phyloP scores from a whole-genome alignment of 2,329 filamentous ascomycete genomes.

The Colletotrichum cereale region DNA sequence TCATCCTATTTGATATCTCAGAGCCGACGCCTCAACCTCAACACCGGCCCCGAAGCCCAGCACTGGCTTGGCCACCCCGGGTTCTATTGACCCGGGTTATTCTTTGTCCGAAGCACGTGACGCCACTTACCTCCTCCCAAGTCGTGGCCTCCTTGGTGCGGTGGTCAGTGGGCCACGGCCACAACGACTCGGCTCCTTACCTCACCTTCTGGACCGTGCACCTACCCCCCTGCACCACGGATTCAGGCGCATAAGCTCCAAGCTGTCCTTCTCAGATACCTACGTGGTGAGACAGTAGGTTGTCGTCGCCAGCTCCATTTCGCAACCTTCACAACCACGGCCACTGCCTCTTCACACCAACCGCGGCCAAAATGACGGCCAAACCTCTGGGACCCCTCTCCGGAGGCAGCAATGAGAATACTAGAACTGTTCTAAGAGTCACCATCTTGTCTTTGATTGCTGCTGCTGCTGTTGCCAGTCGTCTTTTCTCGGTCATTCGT shows the following conservation, averaged over 20 bases:
- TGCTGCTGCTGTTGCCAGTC: constrained; percentile 89
- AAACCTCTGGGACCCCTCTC: constrained; percentile 69
- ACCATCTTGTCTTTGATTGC: constrained; percentile 94
- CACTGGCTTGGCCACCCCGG: constrained; percentile 6
- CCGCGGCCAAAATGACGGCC: constrained; percentile 59
- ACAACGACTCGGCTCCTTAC: constrained; percentile 21
- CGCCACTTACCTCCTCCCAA: background rate
- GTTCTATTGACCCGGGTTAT: constrained; percentile 1
- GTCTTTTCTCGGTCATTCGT: constrained; percentile 98
- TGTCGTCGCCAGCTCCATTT: constrained; percentile 35
- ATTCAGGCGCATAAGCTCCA: constrained; percentile 54
- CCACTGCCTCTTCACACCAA: constrained; percentile 42
- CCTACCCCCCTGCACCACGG: constrained; percentile 31
- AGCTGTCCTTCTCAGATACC: constrained; percentile 56
- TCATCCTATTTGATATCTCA: background rate
- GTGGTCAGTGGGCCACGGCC: constrained; percentile 15
- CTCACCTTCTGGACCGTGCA: constrained; percentile 32
- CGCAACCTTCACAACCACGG: constrained; percentile 40
- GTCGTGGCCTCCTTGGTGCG: too few relatives aligned
- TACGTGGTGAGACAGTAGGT: constrained; percentile 32
- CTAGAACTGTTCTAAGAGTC: constrained; percentile 86
- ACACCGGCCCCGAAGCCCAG: constrained; percentile 14
- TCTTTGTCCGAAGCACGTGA: constrained; percentile 39
- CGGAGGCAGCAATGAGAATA: constrained; percentile 84
- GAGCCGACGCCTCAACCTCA: background rate